Conservation (phyloP, 495 filamentous ascomycete species). For the Aspergillus incahuasiensis region DNA sequence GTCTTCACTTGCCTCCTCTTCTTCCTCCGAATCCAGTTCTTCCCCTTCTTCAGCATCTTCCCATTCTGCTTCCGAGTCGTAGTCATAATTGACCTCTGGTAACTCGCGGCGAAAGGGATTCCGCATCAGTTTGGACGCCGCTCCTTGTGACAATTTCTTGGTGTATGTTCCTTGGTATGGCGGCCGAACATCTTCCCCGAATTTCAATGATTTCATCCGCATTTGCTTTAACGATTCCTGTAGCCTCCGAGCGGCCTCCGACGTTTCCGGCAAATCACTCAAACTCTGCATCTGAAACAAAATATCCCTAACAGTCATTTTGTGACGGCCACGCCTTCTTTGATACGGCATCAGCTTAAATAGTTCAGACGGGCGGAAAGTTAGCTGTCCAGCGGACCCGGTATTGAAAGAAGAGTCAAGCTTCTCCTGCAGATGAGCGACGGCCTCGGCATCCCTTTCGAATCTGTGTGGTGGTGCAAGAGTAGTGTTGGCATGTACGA, state of each 20-base stretch:
- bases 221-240: conserved; percentile 55
- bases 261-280: conserved; percentile 12
- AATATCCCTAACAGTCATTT: conserved; percentile 60
- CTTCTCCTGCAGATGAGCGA: conserved; percentile 36
- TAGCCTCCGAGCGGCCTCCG: conserved; percentile 29
- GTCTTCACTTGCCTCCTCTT: conserved; percentile 59
- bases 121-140: conserved; percentile 57
- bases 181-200: conserved; percentile 83
- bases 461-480: conserved; percentile 53
- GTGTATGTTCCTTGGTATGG: conserved; percentile 86
- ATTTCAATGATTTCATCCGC: conserved; percentile 73
- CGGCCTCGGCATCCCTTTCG: conserved; percentile 53
- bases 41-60: conserved; percentile 78
- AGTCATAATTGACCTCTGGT: conserved; percentile 80
- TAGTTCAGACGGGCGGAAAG: conserved; percentile 52
- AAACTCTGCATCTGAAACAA: conserved; percentile 51
- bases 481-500: conserved; percentile 59
- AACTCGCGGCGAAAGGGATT: conserved; percentile 62
- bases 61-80: conserved; percentile 97
- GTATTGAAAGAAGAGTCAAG: conserved; percentile 44
- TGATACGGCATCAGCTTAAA: conserved; percentile 55
- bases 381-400: conserved; percentile 14
- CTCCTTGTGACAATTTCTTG: conserved; percentile 40
- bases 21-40: conserved; percentile 70
- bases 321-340: conserved; percentile 47